Base-by-base conservation (phyloP, 768 basidiomycete genomes). In the Amanita muscaria region DNA sequence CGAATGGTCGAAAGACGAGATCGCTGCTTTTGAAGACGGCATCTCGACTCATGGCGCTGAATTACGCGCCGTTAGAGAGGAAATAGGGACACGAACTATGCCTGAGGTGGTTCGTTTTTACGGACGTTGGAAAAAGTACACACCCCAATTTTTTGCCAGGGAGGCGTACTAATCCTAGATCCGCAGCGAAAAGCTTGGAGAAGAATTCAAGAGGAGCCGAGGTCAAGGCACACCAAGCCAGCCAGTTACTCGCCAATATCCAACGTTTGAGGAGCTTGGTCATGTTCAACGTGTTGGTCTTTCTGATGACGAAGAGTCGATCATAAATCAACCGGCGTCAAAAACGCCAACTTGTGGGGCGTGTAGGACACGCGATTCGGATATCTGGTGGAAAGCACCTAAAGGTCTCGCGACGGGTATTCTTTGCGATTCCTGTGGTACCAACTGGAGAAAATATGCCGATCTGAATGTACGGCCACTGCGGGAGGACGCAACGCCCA, bases 401-500 rank as follows among this genome's bases (percentile, higher is more conserved):
- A 88, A 88, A 57, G 86, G 84, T 16, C 72, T 93, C n/a, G 61
- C 71, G 0, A 83, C 83, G 2, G 73, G 72, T 47, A 74, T 90
- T 30, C 77, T 94, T 42, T 96, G 91, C 58, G 88, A 93, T 36
- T 70, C 62, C 22, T 96, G 91, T 56, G 91, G 91, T 10, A 75
- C 79, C 35, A 85, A 84, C 51, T 96, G 89, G 84, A 72, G 91
- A 53, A 96, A 93, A 63, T 96, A 96, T 59, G 91, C 88, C 0
- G 90, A 93, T 53, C 68, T 92, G 39, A 88, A 82, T 53, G 80
- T 85, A 19, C 71, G 85, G 32, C 80, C 81, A 7, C 47, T 79
- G 15, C 74, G 85, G 22, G 86, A 89, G 46, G 85, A 87, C 36
- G 67, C 74, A 1, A 54, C 74, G 1, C 66, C 74, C 0, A 57